A percentile compares a stretch with the other conserved stretches of the same genome.
Evolutionary conservation across 495 filamentous ascomycete genomes (phyloP).

Genomic region (Aspergillus kassunensis): DNA sequence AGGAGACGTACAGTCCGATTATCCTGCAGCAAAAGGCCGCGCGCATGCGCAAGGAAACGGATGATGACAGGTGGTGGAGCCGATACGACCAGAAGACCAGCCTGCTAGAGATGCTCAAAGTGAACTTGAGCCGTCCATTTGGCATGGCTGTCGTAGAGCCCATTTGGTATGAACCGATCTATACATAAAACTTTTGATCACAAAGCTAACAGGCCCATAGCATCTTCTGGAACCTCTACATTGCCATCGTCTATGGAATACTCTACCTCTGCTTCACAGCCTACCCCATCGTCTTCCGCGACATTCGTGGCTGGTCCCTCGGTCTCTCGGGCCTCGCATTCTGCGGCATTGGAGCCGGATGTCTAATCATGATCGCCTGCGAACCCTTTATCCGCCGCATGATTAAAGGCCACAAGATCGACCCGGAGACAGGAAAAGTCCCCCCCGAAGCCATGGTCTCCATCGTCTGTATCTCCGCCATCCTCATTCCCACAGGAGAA

Average conservation of each 20-base stretch:
- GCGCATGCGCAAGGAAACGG: slow-evolving; percentile 64
- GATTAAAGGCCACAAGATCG: slow-evolving; percentile 63
- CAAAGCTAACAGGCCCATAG: slow-evolving; percentile 19
- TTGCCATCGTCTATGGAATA: slow-evolving; percentile 62
- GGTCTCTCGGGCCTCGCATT: slow-evolving; percentile 71
- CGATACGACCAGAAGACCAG: slow-evolving; percentile 65
- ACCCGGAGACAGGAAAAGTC: slow-evolving; percentile 61
- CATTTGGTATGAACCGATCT: slow-evolving; percentile 63
- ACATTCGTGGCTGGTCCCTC: slow-evolving; percentile 67
- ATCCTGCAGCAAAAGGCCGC: slow-evolving; percentile 68
- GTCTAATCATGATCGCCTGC: slow-evolving; percentile 54
- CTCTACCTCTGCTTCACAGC: slow-evolving; percentile 85
- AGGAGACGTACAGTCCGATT: slow-evolving; percentile 75
- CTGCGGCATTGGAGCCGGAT: slow-evolving; percentile 68
- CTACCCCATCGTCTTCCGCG: slow-evolving; percentile 71
- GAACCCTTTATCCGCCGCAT: slow-evolving; percentile 69
- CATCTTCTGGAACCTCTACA: slow-evolving; percentile 74
- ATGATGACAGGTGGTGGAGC: slow-evolving; percentile 71
- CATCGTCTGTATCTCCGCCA: slow-evolving; percentile 62
- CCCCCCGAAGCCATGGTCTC: slow-evolving; percentile 71
- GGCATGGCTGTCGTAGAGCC: slow-evolving; percentile 77
- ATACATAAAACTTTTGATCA: background rate
- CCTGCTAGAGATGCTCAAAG: slow-evolving; percentile 54
- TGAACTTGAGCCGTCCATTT: slow-evolving; percentile 74
- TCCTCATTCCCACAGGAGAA: slow-evolving; percentile 66